phyloP scores from a whole-genome alignment of 768 basidiomycete genomes.

The Pleurotus ostreatus region DNA sequence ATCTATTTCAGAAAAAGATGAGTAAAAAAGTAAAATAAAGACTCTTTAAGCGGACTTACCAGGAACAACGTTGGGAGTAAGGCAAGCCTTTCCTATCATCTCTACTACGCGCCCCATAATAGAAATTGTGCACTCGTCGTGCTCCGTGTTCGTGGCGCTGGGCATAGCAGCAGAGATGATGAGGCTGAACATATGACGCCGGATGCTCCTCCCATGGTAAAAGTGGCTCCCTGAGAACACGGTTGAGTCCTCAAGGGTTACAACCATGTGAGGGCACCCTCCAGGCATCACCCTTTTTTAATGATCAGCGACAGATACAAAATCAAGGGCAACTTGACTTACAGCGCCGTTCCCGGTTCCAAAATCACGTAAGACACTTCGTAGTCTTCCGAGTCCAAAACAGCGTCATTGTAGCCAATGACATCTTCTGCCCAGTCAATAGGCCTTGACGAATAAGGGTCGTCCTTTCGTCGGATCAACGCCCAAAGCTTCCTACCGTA shows the following conservation, averaged over 20 bases:
- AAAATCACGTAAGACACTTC: neutral
- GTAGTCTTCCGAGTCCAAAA: neutral
- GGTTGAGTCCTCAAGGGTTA: neutral
- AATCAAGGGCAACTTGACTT: neutral
- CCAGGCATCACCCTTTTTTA: neutral
- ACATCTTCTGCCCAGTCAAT: neutral
- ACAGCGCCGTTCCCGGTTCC: constrained; percentile 1
- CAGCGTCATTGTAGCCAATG: neutral
- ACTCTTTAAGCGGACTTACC: neutral
- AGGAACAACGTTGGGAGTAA: neutral
- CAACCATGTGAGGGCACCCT: neutral
- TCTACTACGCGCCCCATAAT: neutral
- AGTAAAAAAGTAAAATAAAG: neutral
- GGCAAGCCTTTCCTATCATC: neutral
- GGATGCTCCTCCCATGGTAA: neutral
- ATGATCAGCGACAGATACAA: neutral
- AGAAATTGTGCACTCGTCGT: neutral
- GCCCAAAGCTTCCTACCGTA: constrained; percentile 2
- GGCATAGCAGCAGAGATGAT: neutral
- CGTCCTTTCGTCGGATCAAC: neutral
- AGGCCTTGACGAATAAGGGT: neutral
- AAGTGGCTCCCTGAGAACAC: neutral
- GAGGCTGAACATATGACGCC: neutral
- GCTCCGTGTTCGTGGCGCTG: neutral
- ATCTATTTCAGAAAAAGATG: neutral